Conservation (phyloP, 257 asterid genomes). For the Penstemon eatonii region DNA sequence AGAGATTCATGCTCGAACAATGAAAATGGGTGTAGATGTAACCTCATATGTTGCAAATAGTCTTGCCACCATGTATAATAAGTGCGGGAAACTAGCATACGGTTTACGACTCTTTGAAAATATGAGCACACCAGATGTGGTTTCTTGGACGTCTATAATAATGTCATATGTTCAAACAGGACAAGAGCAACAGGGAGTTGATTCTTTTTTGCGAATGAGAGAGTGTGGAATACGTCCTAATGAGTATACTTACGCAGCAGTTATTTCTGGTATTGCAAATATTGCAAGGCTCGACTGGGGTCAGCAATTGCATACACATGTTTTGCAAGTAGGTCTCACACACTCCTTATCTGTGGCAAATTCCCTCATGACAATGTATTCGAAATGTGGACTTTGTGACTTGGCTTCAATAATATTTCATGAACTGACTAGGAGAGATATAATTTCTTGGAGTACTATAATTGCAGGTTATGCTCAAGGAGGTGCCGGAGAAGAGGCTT, state of each 20-base stretch:
- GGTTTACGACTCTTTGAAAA: constrained; percentile 59
- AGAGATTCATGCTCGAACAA: constrained; percentile 71
- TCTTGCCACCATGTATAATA: constrained; percentile 78
- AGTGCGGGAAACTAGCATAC: constrained; percentile 65
- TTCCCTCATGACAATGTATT: constrained; percentile 76
- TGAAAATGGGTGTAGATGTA: constrained; percentile 61
- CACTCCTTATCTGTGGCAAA: constrained; percentile 67
- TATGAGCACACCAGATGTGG: constrained; percentile 75
- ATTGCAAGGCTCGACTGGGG: constrained; percentile 70
- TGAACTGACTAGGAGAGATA: constrained; percentile 58
- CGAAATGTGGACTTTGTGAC: constrained; percentile 56
- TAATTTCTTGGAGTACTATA: constrained; percentile 86
- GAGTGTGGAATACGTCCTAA: constrained; percentile 57
- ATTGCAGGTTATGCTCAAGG: constrained; percentile 84
- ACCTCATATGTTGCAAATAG: constrained; percentile 75
- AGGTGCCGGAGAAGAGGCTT: constrained; percentile 68
- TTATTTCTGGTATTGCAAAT: constrained; percentile 68
- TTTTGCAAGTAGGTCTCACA: constrained; percentile 52
- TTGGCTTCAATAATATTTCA: constrained; percentile 52
- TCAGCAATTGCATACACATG: constrained; percentile 70
- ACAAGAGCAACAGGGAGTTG: constrained; percentile 55
- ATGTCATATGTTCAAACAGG: constrained; percentile 65
- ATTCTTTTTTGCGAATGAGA: constrained; percentile 62
- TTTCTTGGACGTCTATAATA: constrained; percentile 82
- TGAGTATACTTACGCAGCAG: constrained; percentile 80